These are phyloP conservation scores for Rhodotorula taiwanensis DNA, from an alignment of 768 basidiomycete genomes.

Conservation along the genomic window DNA sequence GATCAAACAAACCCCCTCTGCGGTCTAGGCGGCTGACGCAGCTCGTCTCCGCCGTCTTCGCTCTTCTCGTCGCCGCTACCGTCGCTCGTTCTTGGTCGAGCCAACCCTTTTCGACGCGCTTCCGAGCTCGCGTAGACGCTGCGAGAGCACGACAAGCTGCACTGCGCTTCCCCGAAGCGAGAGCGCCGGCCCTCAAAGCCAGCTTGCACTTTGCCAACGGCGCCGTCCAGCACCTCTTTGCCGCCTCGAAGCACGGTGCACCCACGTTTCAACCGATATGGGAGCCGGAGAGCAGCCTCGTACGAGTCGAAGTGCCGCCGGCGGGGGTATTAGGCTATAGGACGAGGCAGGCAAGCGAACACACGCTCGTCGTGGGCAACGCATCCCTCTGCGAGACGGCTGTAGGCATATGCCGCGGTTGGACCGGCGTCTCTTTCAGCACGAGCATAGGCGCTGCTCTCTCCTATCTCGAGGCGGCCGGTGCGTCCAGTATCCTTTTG, in stretches of 20 bases:
- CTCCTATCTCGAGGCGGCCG: neutral
- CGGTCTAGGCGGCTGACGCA: too few relatives aligned
- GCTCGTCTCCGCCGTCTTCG: too few relatives aligned
- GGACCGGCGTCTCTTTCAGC: neutral
- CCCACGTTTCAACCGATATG: neutral
- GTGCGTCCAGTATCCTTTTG: neutral
- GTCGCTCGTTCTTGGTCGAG: too few relatives aligned
- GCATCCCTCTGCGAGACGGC: neutral
- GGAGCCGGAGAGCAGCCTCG: slow-evolving; percentile 3
- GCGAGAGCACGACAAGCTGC: too few relatives aligned
- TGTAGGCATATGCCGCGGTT: neutral
- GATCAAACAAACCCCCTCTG: too few relatives aligned
- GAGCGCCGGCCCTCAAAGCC: too few relatives aligned
- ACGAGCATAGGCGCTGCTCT: neutral
- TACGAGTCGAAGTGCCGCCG: slow-evolving; percentile 3
- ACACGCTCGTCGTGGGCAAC: neutral
- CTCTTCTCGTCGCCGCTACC: too few relatives aligned
- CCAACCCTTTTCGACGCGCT: too few relatives aligned
- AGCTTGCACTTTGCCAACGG: slow-evolving; percentile 6
- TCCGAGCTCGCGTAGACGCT: too few relatives aligned
- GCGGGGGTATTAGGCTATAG: neutral
- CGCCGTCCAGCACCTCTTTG: slow-evolving; percentile 5
- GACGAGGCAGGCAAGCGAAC: too few relatives aligned
- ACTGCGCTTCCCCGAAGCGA: too few relatives aligned
- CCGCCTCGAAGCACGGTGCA: neutral